Percentiles rank a stretch among this genome's conserved stretches.
These are phyloP conservation scores for Volvariella surrecta DNA, from an alignment of 1,284 basidiomycete species.

Conservation along the genomic window DNA sequence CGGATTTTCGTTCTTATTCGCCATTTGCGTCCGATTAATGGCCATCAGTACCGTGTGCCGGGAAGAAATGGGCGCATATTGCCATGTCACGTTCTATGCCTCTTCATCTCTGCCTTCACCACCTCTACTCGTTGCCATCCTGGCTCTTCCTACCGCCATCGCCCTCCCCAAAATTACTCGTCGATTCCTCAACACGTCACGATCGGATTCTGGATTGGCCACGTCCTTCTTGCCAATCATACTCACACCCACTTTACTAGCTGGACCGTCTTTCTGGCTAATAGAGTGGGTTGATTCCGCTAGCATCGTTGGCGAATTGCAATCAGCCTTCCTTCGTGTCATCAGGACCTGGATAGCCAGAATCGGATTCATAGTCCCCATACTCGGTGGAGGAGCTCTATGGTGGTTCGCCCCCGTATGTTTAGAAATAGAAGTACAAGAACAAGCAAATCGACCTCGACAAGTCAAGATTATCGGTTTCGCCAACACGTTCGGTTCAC, in stretches of 20 bases:
- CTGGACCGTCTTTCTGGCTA: constrained; percentile 65
- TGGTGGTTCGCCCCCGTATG: constrained; percentile 73
- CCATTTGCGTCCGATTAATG: constrained; percentile 68
- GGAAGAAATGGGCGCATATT: constrained; percentile 90
- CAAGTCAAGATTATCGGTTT: constrained; percentile 75
- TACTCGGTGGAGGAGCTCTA: constrained; percentile 47
- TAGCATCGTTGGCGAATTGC: constrained; percentile 30
- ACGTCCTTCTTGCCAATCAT: constrained; percentile 52
- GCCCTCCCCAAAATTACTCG: constrained; percentile 53
- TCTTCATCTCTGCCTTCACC: constrained; percentile 60
- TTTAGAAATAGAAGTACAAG: constrained; percentile 46
- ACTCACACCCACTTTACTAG: constrained; percentile 48
- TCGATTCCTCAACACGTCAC: constrained; percentile 56
- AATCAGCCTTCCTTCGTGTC: constrained; percentile 34
- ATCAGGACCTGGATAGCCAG: constrained; percentile 59
- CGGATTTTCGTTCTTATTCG: constrained; percentile 58
- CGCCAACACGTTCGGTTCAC: constrained; percentile 85
- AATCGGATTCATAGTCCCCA: constrained; percentile 38
- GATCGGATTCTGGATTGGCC: constrained; percentile 70
- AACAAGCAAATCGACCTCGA: constrained; percentile 14
- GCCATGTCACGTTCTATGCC: constrained; percentile 81
- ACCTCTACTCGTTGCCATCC: constrained; percentile 46
- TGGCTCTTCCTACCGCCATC: constrained; percentile 46
- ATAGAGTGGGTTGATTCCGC: constrained; percentile 71
- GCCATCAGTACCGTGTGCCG: constrained; percentile 79